phyloP scores from a whole-genome alignment of 1,284 basidiomycete species.

The Gymnopus androsaceus region DNA sequence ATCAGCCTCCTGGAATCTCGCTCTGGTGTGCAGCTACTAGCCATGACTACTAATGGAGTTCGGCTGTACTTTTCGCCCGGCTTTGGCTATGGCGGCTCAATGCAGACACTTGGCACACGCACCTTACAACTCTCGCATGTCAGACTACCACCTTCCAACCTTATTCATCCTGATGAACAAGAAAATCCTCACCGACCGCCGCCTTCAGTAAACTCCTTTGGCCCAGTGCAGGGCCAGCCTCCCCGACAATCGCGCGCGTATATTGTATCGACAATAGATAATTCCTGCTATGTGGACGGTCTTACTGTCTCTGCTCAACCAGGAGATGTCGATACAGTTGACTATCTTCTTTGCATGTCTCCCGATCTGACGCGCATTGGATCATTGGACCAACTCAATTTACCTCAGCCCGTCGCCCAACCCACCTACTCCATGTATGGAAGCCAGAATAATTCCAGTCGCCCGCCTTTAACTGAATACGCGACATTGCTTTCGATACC shows the following conservation, averaged over 20 bases:
- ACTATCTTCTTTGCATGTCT: conserved; percentile 74
- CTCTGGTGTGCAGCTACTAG: conserved; percentile 72
- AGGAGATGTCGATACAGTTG: conserved; percentile 72
- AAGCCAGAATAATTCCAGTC: conserved; percentile 42
- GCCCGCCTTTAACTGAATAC: conserved; percentile 72
- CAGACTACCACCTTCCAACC: conserved; percentile 74
- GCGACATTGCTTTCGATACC: conserved; percentile 76
- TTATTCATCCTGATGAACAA: conserved; percentile 76
- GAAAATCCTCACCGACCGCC: conserved; percentile 39
- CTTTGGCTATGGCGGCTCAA: conserved; percentile 48
- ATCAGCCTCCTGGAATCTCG: conserved; percentile 65
- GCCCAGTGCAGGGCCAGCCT: conserved; percentile 42
- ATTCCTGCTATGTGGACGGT: conserved; percentile 64
- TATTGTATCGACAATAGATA: conserved; percentile 55
- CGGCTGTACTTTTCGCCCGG: conserved; percentile 77
- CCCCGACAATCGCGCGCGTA: conserved; percentile 54
- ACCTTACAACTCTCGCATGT: conserved; percentile 73
- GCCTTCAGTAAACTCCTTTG: conserved; percentile 45
- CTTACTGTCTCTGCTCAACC: conserved; percentile 67
- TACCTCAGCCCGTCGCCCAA: conserved; percentile 35
- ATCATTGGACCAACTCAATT: conserved; percentile 59
- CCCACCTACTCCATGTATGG: conserved; percentile 40
- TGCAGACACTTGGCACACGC: conserved; percentile 40
- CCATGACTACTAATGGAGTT: conserved; percentile 76
- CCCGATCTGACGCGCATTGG: conserved; percentile 77